Evolutionary conservation across 305 asterid genomes (phyloP).

Genomic region (Fraxinus dipetala): DNA sequence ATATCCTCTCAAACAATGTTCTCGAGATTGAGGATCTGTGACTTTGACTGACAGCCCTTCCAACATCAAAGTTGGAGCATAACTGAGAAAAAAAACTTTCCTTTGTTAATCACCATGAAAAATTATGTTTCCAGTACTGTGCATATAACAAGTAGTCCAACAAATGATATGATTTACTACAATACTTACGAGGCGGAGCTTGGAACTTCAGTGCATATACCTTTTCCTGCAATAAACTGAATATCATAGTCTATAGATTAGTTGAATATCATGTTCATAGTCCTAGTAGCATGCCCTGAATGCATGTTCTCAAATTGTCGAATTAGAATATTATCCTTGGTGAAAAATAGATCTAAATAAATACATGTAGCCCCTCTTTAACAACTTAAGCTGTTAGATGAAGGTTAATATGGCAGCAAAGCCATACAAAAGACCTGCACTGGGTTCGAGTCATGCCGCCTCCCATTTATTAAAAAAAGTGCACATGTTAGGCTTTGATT

Average conservation of each 20-base stretch:
- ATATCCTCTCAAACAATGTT: constrained; percentile 68
- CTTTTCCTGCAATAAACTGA: constrained; percentile 68
- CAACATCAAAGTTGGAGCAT: constrained; percentile 59
- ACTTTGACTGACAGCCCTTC: constrained; percentile 63
- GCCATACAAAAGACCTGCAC: not conserved
- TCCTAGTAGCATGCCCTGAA: not conserved
- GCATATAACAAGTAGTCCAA: constrained; percentile 16
- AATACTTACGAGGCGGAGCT: constrained; percentile 60
- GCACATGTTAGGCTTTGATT: not conserved
- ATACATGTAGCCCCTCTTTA: not conserved
- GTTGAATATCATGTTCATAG: constrained; percentile 5
- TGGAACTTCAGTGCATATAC: constrained; percentile 74
- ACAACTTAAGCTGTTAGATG: not conserved
- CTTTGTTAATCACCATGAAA: constrained; percentile 20
- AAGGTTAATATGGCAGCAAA: not conserved
- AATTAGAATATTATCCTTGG: not conserved
- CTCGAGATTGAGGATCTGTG: constrained; percentile 67
- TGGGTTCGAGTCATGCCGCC: not conserved
- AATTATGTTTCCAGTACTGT: constrained; percentile 13
- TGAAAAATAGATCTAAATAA: not conserved
- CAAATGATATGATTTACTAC: constrained; percentile 16
- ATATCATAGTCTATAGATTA: constrained; percentile 32
- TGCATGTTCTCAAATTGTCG: not conserved
- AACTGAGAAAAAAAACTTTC: constrained; percentile 43
- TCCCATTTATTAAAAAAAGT: not conserved